Conservation (phyloP, 2,329 filamentous ascomycete species). For the Arthrinium phaeospermum region DNA sequence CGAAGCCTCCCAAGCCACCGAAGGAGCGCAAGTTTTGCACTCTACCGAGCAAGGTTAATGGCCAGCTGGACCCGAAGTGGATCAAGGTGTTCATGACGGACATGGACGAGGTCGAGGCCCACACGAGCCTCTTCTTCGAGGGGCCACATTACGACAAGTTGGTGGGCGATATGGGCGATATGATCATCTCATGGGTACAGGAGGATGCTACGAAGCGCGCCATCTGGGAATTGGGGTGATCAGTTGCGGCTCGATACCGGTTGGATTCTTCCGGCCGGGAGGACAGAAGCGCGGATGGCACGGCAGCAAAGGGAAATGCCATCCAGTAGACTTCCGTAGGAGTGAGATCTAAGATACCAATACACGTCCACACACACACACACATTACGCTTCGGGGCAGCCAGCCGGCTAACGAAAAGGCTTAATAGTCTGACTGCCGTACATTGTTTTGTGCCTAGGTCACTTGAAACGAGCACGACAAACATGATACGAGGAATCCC, state of each 20-base stretch:
- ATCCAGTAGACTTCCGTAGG: not conserved
- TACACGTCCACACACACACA: not conserved
- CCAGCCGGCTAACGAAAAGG: not conserved
- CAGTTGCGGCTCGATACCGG: not conserved
- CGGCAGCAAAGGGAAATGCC: not conserved
- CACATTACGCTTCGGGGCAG: not conserved
- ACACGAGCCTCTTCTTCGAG: slow-evolving; percentile 80
- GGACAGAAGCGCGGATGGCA: not conserved
- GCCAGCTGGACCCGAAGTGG: slow-evolving; percentile 73
- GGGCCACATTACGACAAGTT: slow-evolving; percentile 75
- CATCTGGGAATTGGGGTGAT: slow-evolving; percentile 37
- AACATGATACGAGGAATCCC: not conserved
- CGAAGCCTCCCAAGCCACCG: slow-evolving; percentile 36
- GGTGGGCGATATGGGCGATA: slow-evolving; percentile 74
- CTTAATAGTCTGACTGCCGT: not conserved
- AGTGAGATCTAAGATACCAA: not conserved
- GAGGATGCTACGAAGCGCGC: slow-evolving; percentile 60
- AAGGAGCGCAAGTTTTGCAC: slow-evolving; percentile 82
- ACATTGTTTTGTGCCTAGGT: not conserved
- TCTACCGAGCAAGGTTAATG: slow-evolving; percentile 62
- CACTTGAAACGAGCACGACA: not conserved
- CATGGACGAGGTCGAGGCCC: slow-evolving; percentile 84
- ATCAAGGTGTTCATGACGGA: slow-evolving; percentile 79
- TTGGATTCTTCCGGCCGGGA: not conserved
- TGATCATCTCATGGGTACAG: slow-evolving; percentile 72